Evolutionary conservation across 345 rosid species (phyloP), one percentile per base, ranked within the genome.

Genomic region (Punica granatum): DNA sequence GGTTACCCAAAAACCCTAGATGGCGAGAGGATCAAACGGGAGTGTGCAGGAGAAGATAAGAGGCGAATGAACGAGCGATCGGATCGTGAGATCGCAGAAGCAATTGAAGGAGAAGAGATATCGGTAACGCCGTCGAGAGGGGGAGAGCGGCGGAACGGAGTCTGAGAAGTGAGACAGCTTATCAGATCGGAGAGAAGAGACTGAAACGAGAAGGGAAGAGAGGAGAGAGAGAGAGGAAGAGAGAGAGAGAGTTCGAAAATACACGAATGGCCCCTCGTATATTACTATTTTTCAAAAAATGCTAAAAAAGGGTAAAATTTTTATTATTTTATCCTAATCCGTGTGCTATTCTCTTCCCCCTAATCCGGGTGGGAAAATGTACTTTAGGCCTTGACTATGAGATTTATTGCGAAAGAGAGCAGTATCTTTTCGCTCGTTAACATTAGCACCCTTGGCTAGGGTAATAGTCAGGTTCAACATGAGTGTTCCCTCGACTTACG

Each of bases 1-100:
- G 72, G 28, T 25, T 23, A 33, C 37, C 23, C 34, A 26, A 62
- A 80, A 84, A 81, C 88, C 88, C 85, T 83, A 83, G 79, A 14
- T 63, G 58, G 51, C 51, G 39, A 28, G 26, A 51, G 54, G 63
- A 58, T 31, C 44, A 6, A 6, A 63, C 16, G 41, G n/a, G 49
- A 44, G 44, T 18, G 36, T 9, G 51, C 16, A 48, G 28, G 28
- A 10, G 10, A 23, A 3, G 16, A 15, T 18, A 46, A 34, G 48
- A 32, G 21, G 21, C 23, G 19, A 21, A 51, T 12, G 48, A 42
- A 10, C 10, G 67, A 69, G 71, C 31, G 76, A 68, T 59, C 65
- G 69, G 58, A 72, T 42, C 10, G 39, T 19, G 53, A 48, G 82
- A 80, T 75, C 79, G 67, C 41, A 34, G 59, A 8, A 37, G 63